phyloP scores from a whole-genome alignment of 2,329 filamentous ascomycete genomes.

The Fusarium cyanostomum region DNA sequence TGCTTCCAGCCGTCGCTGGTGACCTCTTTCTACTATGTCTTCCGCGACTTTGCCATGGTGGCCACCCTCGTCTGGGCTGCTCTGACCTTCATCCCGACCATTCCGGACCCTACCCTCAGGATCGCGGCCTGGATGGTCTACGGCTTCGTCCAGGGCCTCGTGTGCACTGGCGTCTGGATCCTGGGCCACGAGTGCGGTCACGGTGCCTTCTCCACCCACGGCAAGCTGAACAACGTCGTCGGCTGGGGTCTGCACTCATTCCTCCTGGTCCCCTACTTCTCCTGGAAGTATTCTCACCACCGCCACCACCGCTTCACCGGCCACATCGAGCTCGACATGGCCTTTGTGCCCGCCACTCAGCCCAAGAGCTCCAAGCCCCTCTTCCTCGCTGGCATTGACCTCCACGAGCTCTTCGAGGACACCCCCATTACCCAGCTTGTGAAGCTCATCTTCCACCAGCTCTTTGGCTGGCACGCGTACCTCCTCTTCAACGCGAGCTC shows the following conservation, averaged over 20 bases:
- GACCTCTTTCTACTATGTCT: slow-evolving; percentile 64
- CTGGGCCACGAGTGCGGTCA: slow-evolving; percentile 78
- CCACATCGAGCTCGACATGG: slow-evolving; percentile 74
- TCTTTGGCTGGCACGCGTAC: slow-evolving; percentile 72
- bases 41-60: slow-evolving; percentile 64
- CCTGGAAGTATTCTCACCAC: slow-evolving; percentile 76
- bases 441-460: slow-evolving; percentile 68
- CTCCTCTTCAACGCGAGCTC: slow-evolving; percentile 67
- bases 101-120: slow-evolving; percentile 57
- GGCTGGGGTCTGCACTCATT: slow-evolving; percentile 73
- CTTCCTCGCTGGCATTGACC: slow-evolving; percentile 51
- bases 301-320: slow-evolving; percentile 75
- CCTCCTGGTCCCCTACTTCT: slow-evolving; percentile 75
- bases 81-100: slow-evolving; percentile 62
- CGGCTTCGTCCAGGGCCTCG: slow-evolving; percentile 70
- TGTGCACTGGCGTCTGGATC: slow-evolving; percentile 76
- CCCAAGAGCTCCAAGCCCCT: slow-evolving; percentile 48
- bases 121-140: slow-evolving; percentile 65
- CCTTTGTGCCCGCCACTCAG: slow-evolving; percentile 65
- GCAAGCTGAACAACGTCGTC: slow-evolving; percentile 65
- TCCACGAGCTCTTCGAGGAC: slow-evolving; percentile 69
- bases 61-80: slow-evolving; percentile 59
- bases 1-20: slow-evolving; percentile 67
- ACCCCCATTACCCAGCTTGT: slow-evolving; percentile 65
- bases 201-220: slow-evolving; percentile 69